Base-by-base conservation (phyloP, 805 yeast genomes). In the Ogataea ramenticola region DNA sequence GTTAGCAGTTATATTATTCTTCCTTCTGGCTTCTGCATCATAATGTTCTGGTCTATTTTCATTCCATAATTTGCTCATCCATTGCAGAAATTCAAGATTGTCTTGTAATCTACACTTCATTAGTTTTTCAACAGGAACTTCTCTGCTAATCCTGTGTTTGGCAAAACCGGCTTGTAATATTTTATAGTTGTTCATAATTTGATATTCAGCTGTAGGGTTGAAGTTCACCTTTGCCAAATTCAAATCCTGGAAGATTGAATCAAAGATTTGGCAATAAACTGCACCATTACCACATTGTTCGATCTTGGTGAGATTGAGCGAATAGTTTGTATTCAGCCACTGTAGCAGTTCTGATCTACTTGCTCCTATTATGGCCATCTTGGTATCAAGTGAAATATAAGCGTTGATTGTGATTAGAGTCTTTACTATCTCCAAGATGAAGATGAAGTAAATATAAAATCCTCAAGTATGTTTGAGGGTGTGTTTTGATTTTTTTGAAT, bases 261-360 rank as follows among this genome's bases (percentile, higher is more conserved):
- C 97, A 69, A 91, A 72, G 34, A 93, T 74, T 66, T 90, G 96
- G 62, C 97, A 89, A 60, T 87, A 91, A 1, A 88, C 91, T 1
- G 96, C 96, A 2, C 99, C 99, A 2, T 85, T 78, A 16, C 99
- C 99, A 58, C 96, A 82, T 62, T 90, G 90, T 59, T 93, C 99
- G 1, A 93, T 83, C 58, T 85, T 87, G 32, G 79, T 70, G 54
- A 86, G 77, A 49, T 79, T 70, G 36, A 89, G 63, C 37, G 74
- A 74, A 39, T 88, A 70, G 3, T 86, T 73, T 36, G 75, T 70
- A 57, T 91, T 91, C 51, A 93, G 71, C 98, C 98, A 93, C 44
- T 73, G 75, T 44, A 93, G 65, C 16, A 93, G 72, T 54, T 88
- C 96, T 37, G 82, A 78, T 54, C 98, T 78, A 8, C 96, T 86